Evolutionary conservation across 108 stramenopile species (phyloP), one percentile per base, ranked within the genome.

Genomic region (Skeletonema grethae): DNA sequence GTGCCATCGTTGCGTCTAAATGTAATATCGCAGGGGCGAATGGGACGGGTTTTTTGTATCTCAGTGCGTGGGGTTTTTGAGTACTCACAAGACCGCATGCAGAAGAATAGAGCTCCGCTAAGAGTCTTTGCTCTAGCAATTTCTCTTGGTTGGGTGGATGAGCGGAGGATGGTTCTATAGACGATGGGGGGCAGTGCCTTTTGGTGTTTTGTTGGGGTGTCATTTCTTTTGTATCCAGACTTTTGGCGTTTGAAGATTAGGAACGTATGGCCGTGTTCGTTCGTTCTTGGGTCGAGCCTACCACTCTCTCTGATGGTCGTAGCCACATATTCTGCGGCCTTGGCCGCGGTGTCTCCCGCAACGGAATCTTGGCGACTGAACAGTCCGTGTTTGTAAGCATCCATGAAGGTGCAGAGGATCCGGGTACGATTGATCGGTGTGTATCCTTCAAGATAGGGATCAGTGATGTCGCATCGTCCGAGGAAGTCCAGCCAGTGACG

Each of bases 61-160:
- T 46, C n/a, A 16, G 53, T 32, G n/a, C 28, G 25, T 7, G n/a
- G n/a, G n/a, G n/a, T n/a, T n/a, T 63, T 38, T 15, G 35, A 28
- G 22, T 73, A 73, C 38, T 73, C 72, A 41, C 63, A 65, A 11
- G 72, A 73, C 56, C 72, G 30, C 72, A 73, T 73, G 20, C 36
- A 16, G 28, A 65, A 65, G 29, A 65, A 73, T 22, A 73, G n/a
- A 25, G 72, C 43, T 7, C 38, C 70, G 29, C 61, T 43, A 13
- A 72, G 61, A 11, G 25, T 11, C 11, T 9, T 0, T 13, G 63
- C 70, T 12, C 61, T 13, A 10, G 70, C 61, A 18, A 43, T 36
- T 31, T 55, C 63, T 48, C 70, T 13, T 9, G 61, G 70, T 22
- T 35, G 20, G 39, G 10, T 43, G 35, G 70, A 31, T 8, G 5